These are phyloP conservation scores for Senna tora DNA, from an alignment of 306 rosid genomes.

Conservation along the genomic window DNA sequence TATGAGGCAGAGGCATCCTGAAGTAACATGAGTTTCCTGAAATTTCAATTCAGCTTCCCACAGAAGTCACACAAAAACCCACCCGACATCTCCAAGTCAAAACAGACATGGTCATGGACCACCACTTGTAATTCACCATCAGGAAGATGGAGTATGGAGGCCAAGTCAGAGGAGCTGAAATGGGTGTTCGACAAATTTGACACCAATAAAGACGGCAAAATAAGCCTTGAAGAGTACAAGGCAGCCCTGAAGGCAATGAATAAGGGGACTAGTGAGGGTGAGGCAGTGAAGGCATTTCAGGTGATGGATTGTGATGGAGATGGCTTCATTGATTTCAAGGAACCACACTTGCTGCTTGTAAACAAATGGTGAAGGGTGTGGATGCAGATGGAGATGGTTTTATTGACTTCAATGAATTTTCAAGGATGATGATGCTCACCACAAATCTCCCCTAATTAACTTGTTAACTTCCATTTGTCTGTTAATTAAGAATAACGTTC, in stretches of 20 bases:
- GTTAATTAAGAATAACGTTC: too few species aligned
- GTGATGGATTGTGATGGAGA: conserved; percentile 71
- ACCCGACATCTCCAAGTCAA: conserved; percentile 44
- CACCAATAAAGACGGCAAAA: conserved; percentile 71
- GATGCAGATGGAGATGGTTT: conserved; percentile 79
- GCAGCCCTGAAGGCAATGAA: conserved; percentile 54
- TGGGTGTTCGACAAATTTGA: conserved; percentile 79
- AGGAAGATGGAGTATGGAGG: conserved; percentile 25
- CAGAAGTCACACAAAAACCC: conserved; percentile 35
- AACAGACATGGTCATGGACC: conserved; percentile 23
- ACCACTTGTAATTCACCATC: neutral
- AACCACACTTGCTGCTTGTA: conserved; percentile 59
- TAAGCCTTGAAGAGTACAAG: conserved; percentile 70
- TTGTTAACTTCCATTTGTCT: too few species aligned
- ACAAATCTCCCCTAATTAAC: conserved; percentile 37
- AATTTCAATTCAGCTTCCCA: conserved; percentile 45
- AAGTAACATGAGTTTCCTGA: conserved; percentile 52
- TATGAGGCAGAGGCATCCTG: conserved; percentile 21
- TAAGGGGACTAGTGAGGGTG: conserved; percentile 46
- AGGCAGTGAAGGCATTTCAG: conserved; percentile 57
- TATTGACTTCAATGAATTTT: conserved; percentile 69
- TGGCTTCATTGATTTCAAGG: conserved; percentile 65
- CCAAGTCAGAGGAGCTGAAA: conserved; percentile 64
- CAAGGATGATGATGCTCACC: conserved; percentile 72
- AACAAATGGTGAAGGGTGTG: conserved; percentile 69